Evolutionary conservation across 306 rosid genomes (phyloP), one percentile per base, ranked within the genome.

Genomic region (Corylus heterophylla): DNA sequence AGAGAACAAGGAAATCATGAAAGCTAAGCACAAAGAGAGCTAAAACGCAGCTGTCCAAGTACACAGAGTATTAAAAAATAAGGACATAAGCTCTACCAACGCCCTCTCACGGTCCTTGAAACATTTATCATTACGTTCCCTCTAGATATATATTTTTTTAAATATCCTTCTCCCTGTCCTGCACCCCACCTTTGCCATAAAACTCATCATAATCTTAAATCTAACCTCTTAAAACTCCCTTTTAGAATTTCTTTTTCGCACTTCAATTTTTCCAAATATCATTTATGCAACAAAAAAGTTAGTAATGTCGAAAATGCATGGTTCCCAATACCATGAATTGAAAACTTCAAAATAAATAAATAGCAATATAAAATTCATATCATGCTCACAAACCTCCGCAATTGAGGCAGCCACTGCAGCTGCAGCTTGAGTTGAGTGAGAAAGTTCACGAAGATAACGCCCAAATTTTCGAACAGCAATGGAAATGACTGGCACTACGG

Each of bases 371-470:
- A 39, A 18, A 22, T 67, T 39, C 71, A 39, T 17, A 63, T 61
- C 4, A 49, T 50, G 73, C n/a, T 16, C 67, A 71, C 82, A 85
- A 59, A 85, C 89, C 89, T 85, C 89, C 1, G 89, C 89, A 45
- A 85, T 85, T 59, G 89, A 85, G 70, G 89, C 84, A 82, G 86
- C 76, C 12, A 73, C 80, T 66, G 89, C 89, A 31, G 89, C 89
- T 73, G 89, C 89, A 58, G 89, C 89, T 79, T 85, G 89, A 76
- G 89, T 85, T 75, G 73, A 29, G 59, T 85, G 89, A 42, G 89
- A 85, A 58, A 85, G 86, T 48, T 85, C 89, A 39, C 89, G 89
- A 47, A 85, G 86, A 69, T 64, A 85, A 55, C 89, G 89, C 70
- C 89, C 89, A 55, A 85, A 85, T 81, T 79, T 79, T 72, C 82